Conservation (phyloP, 164 flowering plant genomes). For the Magnolia sinica region DNA sequence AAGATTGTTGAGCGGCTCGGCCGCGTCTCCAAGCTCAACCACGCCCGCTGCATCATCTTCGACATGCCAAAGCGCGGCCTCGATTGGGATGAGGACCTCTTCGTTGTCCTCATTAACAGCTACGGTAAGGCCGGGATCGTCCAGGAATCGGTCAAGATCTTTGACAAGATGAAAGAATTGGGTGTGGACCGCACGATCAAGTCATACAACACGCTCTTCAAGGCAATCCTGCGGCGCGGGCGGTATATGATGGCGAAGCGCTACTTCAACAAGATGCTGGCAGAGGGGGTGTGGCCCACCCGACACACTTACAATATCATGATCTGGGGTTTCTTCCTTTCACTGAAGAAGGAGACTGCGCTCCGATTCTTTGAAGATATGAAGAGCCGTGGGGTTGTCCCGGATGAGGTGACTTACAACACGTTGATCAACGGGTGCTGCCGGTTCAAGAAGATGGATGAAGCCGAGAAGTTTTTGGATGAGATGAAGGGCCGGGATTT, state of each 20-base stretch:
- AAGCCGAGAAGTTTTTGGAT: slow-evolving; percentile 67
- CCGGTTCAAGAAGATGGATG: slow-evolving; percentile 63
- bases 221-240: slow-evolving; percentile 74
- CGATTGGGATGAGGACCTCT: slow-evolving; percentile 82
- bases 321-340: slow-evolving; percentile 87
- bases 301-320: slow-evolving; percentile 68
- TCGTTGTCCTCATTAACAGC: slow-evolving; percentile 62
- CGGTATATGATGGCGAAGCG: slow-evolving; percentile 87
- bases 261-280: slow-evolving; percentile 76
- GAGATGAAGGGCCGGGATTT: slow-evolving; percentile 74
- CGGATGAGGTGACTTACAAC: slow-evolving; percentile 70
- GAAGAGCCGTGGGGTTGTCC: slow-evolving; percentile 57
- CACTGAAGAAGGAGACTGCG: slow-evolving; percentile 64
- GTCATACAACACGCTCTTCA: slow-evolving; percentile 71
- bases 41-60: slow-evolving; percentile 79
- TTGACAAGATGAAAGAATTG: slow-evolving; percentile 74
- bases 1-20: slow-evolving; percentile 77
- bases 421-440: slow-evolving; percentile 71
- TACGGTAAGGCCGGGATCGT: slow-evolving; percentile 89
- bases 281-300: slow-evolving; percentile 73
- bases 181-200: slow-evolving; percentile 56
- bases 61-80: slow-evolving; percentile 88
- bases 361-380: slow-evolving; percentile 77
- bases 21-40: slow-evolving; percentile 64
- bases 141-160: slow-evolving; percentile 85